These are phyloP conservation scores for Colletotrichum nymphaeae DNA, from an alignment of 2,329 filamentous ascomycete species.

Conservation along the genomic window DNA sequence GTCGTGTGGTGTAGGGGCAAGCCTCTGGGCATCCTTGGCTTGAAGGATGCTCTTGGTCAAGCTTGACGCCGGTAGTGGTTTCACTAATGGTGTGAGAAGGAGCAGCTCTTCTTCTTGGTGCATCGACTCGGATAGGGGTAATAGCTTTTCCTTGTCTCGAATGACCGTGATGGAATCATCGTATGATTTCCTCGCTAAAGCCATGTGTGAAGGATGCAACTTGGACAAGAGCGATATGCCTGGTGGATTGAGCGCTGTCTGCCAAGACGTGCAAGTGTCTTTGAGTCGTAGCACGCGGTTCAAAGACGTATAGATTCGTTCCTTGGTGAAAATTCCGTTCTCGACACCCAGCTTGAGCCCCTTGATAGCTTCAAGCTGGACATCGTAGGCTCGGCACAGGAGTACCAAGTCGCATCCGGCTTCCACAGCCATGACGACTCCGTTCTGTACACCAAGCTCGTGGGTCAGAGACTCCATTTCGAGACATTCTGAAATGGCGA, in stretches of 20 bases:
- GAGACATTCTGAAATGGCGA: constrained; percentile 93
- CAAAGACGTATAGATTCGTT: constrained; percentile 84
- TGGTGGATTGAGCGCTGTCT: constrained; percentile 87
- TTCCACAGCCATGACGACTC: constrained; percentile 97
- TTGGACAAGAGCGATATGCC: constrained; percentile 81
- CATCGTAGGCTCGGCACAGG: constrained; percentile 86
- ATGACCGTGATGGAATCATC: constrained; percentile 94
- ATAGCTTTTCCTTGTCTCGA: constrained; percentile 84
- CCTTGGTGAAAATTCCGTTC: constrained; percentile 86
- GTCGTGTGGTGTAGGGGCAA: constrained; percentile 59
- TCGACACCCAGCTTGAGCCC: constrained; percentile 90
- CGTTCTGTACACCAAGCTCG: constrained; percentile 96
- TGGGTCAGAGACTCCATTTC: constrained; percentile 97
- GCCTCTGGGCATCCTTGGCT: constrained; percentile 52
- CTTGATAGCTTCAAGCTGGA: constrained; percentile 91
- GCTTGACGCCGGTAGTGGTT: constrained; percentile 90
- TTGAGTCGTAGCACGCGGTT: constrained; percentile 85
- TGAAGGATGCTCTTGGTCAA: constrained; percentile 79
- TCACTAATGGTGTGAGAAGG: constrained; percentile 88
- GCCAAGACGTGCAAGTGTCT: constrained; percentile 87
- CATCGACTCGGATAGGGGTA: constrained; percentile 85
- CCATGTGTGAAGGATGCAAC: constrained; percentile 84
- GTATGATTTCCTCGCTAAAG: constrained; percentile 86
- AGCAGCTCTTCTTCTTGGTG: constrained; percentile 90
- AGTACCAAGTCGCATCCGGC: constrained; percentile 94